A percentile compares a stretch with the other conserved stretches of the same genome.
Conservation (phyloP, 129 eudicot species). For the Flaveria ramosissima region DNA sequence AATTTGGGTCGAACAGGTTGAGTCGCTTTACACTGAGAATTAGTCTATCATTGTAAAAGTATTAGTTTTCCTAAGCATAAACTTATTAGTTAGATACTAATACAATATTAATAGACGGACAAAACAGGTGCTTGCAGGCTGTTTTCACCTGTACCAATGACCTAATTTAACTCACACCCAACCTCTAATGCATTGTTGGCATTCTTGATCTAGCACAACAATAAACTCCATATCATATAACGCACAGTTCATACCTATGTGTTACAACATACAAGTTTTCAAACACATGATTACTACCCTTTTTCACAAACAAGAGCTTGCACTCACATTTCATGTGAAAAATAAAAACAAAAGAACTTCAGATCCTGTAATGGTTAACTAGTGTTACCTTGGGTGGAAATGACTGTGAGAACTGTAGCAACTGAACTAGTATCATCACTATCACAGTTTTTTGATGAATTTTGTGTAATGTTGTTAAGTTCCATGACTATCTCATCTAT, state of each 20-base stretch:
- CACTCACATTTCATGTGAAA: not conserved
- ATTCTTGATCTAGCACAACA: not conserved
- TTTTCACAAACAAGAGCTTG: not conserved
- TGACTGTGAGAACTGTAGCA: slow-evolving; percentile 57
- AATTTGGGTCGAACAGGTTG: not conserved
- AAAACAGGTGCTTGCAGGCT: not conserved
- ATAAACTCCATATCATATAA: not conserved
- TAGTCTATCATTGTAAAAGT: not conserved
- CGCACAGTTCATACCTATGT: not conserved
- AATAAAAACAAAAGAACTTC: not conserved
- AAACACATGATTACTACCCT: not conserved
- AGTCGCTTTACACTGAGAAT: not conserved
- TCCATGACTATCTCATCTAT: slow-evolving; percentile 66
- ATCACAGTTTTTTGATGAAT: slow-evolving; percentile 13
- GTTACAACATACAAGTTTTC: not conserved
- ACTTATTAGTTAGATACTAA: not conserved
- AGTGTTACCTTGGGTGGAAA: slow-evolving; percentile 53
- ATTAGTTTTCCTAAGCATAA: not conserved
- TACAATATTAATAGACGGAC: not conserved
- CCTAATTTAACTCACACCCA: no score
- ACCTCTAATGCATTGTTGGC: no score
- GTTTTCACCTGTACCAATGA: not conserved
- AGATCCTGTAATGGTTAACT: not conserved
- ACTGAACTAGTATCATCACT: slow-evolving; percentile 43
- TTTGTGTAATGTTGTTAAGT: slow-evolving; percentile 45